These are phyloP conservation scores for Rhizophlyctis rosea DNA, from an alignment of 192 early-diverging fungal genomes.

Conservation along the genomic window DNA sequence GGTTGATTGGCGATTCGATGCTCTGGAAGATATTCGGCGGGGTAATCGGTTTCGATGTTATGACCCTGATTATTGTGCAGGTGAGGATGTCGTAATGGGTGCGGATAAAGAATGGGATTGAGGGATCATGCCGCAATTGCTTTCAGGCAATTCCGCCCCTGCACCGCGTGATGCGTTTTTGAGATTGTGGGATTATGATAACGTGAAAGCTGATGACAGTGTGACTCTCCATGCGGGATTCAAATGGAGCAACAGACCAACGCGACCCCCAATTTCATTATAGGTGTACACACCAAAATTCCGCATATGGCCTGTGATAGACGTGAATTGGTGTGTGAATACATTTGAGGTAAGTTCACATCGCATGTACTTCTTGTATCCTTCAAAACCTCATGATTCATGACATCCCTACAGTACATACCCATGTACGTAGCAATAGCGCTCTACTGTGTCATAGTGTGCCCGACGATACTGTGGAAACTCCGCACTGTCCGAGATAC, in stretches of 20 bases:
- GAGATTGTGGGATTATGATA: too few species aligned
- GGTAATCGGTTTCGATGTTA: neutral
- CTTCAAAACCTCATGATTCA: too few species aligned
- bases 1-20: neutral
- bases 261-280: too few species aligned
- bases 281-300: neutral
- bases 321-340: neutral
- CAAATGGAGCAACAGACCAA: too few species aligned
- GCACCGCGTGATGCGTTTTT: too few species aligned
- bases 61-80: neutral
- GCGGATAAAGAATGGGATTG: too few species aligned
- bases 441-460: constrained; percentile 5
- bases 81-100: neutral
- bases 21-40: neutral
- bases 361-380: too few species aligned
- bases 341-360: neutral
- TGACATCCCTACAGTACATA: neutral
- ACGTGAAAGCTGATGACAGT: too few species aligned
- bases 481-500: constrained; percentile 17
- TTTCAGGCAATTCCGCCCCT: too few species aligned
- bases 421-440: neutral
- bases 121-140: too few species aligned
- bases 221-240: too few species aligned
- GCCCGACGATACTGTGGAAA: constrained; percentile 16
- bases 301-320: neutral